These are phyloP conservation scores for Arabidopsis hybrid DNA, from an alignment of 441 rosid genomes.

Conservation along the genomic window DNA sequence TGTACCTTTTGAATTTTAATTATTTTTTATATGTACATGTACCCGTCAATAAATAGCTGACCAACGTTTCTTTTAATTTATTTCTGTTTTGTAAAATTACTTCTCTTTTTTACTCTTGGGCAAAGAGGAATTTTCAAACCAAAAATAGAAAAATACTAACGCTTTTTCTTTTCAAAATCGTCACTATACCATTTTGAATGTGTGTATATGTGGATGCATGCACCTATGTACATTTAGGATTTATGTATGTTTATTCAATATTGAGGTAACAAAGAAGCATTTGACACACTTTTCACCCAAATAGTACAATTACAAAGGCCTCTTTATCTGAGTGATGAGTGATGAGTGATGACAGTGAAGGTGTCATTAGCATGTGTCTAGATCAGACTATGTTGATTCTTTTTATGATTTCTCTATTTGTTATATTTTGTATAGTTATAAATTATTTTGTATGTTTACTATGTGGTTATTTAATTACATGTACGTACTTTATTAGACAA, in stretches of 20 bases:
- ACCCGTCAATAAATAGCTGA: neutral
- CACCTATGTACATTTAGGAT: neutral
- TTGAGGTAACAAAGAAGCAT: constrained; percentile 31
- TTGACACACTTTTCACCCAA: constrained; percentile 38
- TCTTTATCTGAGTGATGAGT: constrained; percentile 21
- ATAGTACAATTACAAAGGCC: constrained; percentile 19
- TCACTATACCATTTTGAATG: neutral
- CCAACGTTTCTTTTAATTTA: neutral
- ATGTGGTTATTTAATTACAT: constrained; percentile 21
- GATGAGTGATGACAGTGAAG: constrained; percentile 38
- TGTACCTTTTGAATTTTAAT: neutral
- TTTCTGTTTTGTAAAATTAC: too few relatives aligned
- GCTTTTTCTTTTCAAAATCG: neutral
- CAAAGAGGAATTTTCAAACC: neutral
- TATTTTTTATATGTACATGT: neutral
- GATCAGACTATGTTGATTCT: constrained; percentile 45
- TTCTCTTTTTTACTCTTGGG: too few relatives aligned
- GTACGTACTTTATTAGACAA: constrained; percentile 29
- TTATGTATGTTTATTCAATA: neutral
- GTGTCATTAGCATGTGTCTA: constrained; percentile 47
- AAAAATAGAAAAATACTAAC: neutral
- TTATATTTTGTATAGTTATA: neutral
- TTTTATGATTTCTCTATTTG: constrained; percentile 36
- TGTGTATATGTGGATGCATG: constrained; percentile 14
- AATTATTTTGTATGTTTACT: neutral